phyloP scores from a whole-genome alignment of 768 basidiomycete genomes.

The Tylopilus cervinicoccineus region DNA sequence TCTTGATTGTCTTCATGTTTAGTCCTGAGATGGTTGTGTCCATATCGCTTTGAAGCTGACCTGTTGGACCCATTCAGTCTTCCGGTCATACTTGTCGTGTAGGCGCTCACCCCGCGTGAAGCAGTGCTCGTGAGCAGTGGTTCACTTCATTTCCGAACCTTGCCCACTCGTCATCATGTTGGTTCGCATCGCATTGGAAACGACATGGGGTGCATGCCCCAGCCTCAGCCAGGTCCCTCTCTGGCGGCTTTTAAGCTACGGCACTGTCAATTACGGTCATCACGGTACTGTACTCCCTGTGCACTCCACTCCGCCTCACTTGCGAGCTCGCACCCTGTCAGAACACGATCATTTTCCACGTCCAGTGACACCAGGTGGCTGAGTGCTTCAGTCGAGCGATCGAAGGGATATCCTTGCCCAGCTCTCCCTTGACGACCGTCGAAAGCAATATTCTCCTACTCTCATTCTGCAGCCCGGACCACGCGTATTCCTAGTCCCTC shows the following conservation, averaged over 20 bases:
- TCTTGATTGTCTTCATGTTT: conserved; percentile 9
- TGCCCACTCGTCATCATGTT: conserved; percentile 7
- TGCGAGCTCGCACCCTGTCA: not conserved
- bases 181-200: conserved; percentile 2
- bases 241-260: not conserved
- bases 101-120: not conserved
- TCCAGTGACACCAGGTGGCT: not conserved
- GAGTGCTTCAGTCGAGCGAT: not conserved
- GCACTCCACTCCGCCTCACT: not conserved
- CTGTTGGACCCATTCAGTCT: not conserved
- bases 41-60: not conserved
- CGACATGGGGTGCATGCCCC: not conserved
- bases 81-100: not conserved
- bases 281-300: not conserved
- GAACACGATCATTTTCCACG: not conserved
- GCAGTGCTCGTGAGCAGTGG: too few species aligned
- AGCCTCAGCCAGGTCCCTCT: not conserved
- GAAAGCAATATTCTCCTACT: not conserved
- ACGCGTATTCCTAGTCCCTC: not conserved
- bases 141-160: not conserved
- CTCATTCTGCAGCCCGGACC: not conserved
- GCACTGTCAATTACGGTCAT: not conserved
- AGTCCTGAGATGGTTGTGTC: too few species aligned
- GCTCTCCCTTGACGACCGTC: not conserved
- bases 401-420: not conserved